phyloP scores from a whole-genome alignment of 768 basidiomycete species.

The Amanita subjunquillea region DNA sequence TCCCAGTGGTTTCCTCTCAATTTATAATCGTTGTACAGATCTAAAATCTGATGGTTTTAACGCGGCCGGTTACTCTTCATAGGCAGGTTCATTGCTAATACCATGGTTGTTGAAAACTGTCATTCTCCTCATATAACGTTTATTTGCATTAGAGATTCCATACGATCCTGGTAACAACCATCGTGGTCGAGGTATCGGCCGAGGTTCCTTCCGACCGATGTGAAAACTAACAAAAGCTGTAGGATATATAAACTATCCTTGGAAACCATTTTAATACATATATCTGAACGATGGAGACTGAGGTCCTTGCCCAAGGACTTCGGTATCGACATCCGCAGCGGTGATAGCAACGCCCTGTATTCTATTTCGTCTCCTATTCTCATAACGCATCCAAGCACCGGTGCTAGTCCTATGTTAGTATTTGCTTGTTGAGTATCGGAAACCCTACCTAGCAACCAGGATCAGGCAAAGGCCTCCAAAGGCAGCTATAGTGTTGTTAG shows the following conservation, averaged over 20 bases:
- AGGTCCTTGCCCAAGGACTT: conserved; percentile 30
- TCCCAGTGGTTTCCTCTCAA: conserved; percentile 18
- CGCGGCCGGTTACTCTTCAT: conserved; percentile 10
- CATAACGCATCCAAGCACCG: conserved; percentile 38
- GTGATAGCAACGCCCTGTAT: conserved; percentile 28
- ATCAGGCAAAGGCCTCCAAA: conserved; percentile 37
- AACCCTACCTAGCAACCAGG: conserved; percentile 25
- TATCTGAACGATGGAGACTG: conserved; percentile 33
- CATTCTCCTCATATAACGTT: conserved; percentile 21
- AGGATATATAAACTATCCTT: background rate
- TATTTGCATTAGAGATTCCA: conserved; percentile 17
- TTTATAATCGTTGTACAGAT: conserved; percentile 19
- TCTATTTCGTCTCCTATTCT: conserved; percentile 34
- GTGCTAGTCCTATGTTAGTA: conserved; percentile 13
- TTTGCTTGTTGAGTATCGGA: background rate
- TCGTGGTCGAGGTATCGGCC: conserved; percentile 14
- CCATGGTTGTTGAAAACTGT: conserved; percentile 20
- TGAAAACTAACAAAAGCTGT: conserved; percentile 2
- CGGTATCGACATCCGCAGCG: conserved; percentile 35
- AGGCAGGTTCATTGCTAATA: conserved; percentile 24
- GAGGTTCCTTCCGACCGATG: conserved; percentile 9
- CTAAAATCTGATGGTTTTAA: conserved; percentile 9
- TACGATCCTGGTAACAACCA: conserved; percentile 6
- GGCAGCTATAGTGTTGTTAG: conserved; percentile 20
- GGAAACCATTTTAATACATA: conserved; percentile 26